Conservation (phyloP, 2,329 filamentous ascomycete species). For the Xylariaceae sp. region DNA sequence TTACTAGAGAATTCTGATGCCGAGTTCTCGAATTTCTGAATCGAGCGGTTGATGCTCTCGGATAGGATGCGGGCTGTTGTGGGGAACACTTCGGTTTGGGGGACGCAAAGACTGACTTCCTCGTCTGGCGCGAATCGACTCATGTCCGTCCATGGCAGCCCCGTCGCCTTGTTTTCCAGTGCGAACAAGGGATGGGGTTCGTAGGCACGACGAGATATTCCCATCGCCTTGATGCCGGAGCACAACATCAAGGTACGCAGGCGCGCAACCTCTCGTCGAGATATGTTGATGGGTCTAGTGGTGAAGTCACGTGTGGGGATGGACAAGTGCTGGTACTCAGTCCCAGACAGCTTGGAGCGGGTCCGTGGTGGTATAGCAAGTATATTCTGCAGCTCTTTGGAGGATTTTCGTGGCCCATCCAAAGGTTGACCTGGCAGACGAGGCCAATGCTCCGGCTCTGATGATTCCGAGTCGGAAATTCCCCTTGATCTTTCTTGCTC, state of each 20-base stretch:
- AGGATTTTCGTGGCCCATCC: constrained; percentile 30
- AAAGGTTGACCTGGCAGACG: constrained; percentile 23
- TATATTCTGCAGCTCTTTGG: constrained; percentile 35
- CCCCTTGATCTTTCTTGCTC: constrained; percentile 15
- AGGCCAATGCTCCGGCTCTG: constrained; percentile 36
- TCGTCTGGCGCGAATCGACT: constrained; percentile 35
- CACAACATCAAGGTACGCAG: constrained; percentile 72
- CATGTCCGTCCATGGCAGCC: constrained; percentile 41
- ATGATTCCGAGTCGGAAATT: constrained; percentile 32
- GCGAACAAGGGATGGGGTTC: constrained; percentile 38
- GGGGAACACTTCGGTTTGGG: constrained; percentile 45
- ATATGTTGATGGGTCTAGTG: constrained; percentile 42
- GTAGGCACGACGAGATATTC: constrained; percentile 66
- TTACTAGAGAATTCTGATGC: constrained; percentile 56
- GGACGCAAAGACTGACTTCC: constrained; percentile 31
- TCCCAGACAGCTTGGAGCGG: constrained; percentile 9
- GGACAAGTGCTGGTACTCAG: constrained; percentile 42
- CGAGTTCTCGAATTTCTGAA: constrained; percentile 54
- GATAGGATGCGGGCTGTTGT: constrained; percentile 50
- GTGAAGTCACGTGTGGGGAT: constrained; percentile 42
- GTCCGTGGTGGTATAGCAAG: constrained; percentile 23
- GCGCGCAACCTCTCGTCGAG: constrained; percentile 74
- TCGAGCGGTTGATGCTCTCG: constrained; percentile 43
- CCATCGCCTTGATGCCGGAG: constrained; percentile 84
- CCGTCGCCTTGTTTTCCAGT: constrained; percentile 21